phyloP scores from a whole-genome alignment of 1,284 basidiomycete genomes.

The Apiotrichum brassicae region DNA sequence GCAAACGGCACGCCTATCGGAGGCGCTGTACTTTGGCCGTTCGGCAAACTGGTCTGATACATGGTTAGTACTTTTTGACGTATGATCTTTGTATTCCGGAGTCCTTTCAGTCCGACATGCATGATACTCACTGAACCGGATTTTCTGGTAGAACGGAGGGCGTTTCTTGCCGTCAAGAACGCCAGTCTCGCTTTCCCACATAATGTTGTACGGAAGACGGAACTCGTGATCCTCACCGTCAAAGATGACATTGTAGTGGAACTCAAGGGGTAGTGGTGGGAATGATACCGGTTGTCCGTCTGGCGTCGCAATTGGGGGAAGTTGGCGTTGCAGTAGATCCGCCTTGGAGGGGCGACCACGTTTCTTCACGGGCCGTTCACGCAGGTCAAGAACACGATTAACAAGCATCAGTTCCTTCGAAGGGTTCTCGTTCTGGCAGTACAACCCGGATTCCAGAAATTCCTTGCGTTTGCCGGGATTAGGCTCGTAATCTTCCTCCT shows the following conservation, averaged over 20 bases:
- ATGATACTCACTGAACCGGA: conserved; percentile 28
- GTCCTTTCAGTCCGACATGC: not conserved
- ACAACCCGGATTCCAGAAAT: conserved; percentile 36
- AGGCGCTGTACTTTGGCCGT: not conserved
- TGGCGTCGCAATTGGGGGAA: conserved; percentile 5
- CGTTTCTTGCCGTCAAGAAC: conserved; percentile 41
- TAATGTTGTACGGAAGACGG: conserved; percentile 42
- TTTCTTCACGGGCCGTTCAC: not conserved
- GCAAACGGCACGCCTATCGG: conserved; percentile 34
- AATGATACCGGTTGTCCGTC: conserved; percentile 15
- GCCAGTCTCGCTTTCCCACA: conserved; percentile 42
- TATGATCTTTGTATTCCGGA: not conserved
- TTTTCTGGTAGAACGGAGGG: conserved; percentile 34
- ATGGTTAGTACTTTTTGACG: not conserved
- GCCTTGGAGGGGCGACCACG: conserved; percentile 9
- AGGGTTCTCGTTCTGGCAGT: conserved; percentile 35
- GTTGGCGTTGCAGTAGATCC: not conserved
- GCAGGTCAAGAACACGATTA: conserved; percentile 23
- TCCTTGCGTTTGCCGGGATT: conserved; percentile 25
- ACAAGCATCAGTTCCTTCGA: conserved; percentile 23
- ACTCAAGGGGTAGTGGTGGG: conserved; percentile 38
- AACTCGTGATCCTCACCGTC: conserved; percentile 41
- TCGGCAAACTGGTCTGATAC: conserved; percentile 9
- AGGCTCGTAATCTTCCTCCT: not conserved
- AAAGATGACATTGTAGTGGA: conserved; percentile 28